Base-by-base conservation (phyloP, 768 basidiomycete genomes). In the Lactarius evosmus region DNA sequence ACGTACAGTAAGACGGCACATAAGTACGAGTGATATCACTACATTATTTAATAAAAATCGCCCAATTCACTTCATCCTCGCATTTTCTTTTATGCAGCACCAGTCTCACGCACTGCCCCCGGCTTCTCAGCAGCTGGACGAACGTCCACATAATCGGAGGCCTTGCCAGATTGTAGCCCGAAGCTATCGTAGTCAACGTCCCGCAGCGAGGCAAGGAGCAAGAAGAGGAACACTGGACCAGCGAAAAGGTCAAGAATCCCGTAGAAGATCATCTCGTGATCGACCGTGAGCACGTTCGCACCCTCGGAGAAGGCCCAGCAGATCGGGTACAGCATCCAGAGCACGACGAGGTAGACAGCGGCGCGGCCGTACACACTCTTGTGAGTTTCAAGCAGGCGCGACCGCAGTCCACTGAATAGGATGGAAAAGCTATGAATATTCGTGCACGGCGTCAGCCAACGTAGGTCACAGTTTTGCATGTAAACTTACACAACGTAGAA, bases 291-390 rank as follows among this genome's bases (percentile, higher is more conserved):
- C 40, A 74, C 75, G 71, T 84, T 81, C 4, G 75, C 75, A 36
- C 84, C 83, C 60, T 85, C 85, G n/a, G 77, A 76, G 49, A 80
- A 71, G 59, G 78, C 85, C 85, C 84, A 86, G 34, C 76, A 77
- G 63, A 86, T 76, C 9, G 85, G 82, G 72, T 86, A 86, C 33
- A 84, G 65, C 58, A 81, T 53, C 79, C 82, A 84, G 66, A 86
- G 71, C 71, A 83, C 75, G n/a, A 78, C 74, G 65, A 83, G 27
- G 38, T 65, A 61, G 7, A 16, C 11, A 17, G 59, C 63, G 14
- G 1, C 9, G 8, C 2, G 0, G 8, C 25, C 25, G 32, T 61
- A 65, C 2, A 22, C 0, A 7, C 14, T 1, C 59, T 44, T 65
- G 32, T 51, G 9, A 2, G 14, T 1, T 46, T 25, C 22, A 27